Evolutionary conservation across 495 filamentous ascomycete species (phyloP).

Genomic region (Neurospora sp.): DNA sequence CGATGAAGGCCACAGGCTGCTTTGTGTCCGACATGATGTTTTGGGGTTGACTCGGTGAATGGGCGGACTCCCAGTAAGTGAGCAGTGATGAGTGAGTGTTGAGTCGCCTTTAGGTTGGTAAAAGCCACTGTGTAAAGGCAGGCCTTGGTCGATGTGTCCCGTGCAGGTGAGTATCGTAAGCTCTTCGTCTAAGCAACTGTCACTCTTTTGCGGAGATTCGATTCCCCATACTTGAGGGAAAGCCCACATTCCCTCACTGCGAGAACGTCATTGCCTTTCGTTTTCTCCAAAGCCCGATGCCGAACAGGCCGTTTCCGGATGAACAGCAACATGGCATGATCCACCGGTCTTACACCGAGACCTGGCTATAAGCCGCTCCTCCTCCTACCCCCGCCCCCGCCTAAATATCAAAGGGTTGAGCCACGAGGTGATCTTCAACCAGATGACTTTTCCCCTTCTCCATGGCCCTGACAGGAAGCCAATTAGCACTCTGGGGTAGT

Average conservation of each 20-base stretch:
- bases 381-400: background rate
- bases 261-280: background rate
- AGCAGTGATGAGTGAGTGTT: background rate
- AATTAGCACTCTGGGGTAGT: background rate
- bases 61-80: background rate
- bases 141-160: background rate
- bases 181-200: background rate
- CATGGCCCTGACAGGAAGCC: background rate
- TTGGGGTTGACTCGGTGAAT: background rate
- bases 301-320: background rate
- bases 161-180: background rate
- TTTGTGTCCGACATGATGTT: conserved; percentile 28
- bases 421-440: background rate
- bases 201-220: background rate
- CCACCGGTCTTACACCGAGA: background rate
- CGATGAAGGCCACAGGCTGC: conserved; percentile 61
- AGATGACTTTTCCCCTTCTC: background rate
- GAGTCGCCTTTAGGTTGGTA: background rate
- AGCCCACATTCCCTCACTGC: background rate
- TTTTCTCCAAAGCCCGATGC: background rate
- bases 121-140: no score
- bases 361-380: background rate
- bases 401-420: background rate
- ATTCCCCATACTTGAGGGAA: background rate
- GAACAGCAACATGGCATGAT: background rate